Base-by-base conservation (phyloP, 1,284 basidiomycete genomes). In the Rhodofomes roseus region DNA sequence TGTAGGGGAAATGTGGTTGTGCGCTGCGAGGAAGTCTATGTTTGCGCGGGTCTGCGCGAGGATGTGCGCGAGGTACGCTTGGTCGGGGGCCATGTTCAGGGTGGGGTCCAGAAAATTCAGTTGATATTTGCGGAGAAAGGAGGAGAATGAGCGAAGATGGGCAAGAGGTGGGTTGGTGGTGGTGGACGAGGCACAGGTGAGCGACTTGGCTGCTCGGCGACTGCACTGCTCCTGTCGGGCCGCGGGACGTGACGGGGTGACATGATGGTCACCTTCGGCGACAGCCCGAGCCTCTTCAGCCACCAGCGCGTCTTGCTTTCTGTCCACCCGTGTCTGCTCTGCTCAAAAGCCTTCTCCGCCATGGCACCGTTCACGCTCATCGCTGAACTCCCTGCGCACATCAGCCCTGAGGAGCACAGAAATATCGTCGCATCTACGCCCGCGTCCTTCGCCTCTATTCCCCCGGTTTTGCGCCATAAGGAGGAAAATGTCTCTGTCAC, bases 391-490 rank as follows among this genome's bases (percentile, higher is more conserved):
- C 90, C 90, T 0, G 66, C 70, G 1, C 88, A 81, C 60, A 80
- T 89, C 52, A 83, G 89, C 1, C 80, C 78, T 9, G 90, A 92
- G 54, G 86, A 93, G 65, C 89, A 93, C 73, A 75, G 74, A 36
- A 70, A 74, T 11, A 72, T 93, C 37, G 81, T 89, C 9, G 82
- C 82, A 12, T 86, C 89, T 0, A 96, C 95, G 0, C 95, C 95
- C 0, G 70, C 80, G 0, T 91, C 89, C 1, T 96, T 96, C 74
- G 78, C 75, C 60, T 86, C 89, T 67, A 93, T 96, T 59, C 92
- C 89, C 0, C 86, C 94, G 0, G 79, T 95, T 58, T 77, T 95
- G 55, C 81, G 85, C 61, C 87, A 90, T 76, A 81, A 82, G 65
- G 82, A 93, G 68, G 81, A 86, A 7, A 79, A 83, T 66, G 89